These are phyloP conservation scores for Raphanus raphanistrum DNA, from an alignment of 345 rosid species.

Conservation along the genomic window DNA sequence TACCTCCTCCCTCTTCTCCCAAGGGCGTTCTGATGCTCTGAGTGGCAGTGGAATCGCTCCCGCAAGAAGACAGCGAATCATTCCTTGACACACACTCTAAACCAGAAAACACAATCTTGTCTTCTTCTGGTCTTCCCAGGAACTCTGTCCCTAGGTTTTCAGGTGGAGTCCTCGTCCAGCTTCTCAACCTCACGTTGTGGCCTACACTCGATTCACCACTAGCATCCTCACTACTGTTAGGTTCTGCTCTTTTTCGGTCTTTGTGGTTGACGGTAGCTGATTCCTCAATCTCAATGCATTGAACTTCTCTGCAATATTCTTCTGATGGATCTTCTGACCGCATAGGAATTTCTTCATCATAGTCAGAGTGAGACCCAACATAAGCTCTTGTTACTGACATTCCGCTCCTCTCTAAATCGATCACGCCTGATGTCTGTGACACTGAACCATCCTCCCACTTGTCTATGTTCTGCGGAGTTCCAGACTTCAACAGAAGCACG, in stretches of 20 bases:
- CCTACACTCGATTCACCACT: constrained; percentile 18
- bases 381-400: constrained; percentile 41
- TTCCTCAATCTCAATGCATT: constrained; percentile 67
- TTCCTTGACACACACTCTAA: constrained; percentile 61
- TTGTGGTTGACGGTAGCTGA: constrained; percentile 38
- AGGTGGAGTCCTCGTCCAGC: constrained; percentile 53
- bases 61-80: constrained; percentile 76
- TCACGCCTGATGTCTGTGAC: constrained; percentile 60
- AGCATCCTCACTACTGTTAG: not conserved
- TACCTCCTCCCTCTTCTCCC: constrained; percentile 59
- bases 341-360: constrained; percentile 39
- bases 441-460: constrained; percentile 75
- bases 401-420: not conserved
- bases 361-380: constrained; percentile 40
- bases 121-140: constrained; percentile 60
- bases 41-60: constrained; percentile 52
- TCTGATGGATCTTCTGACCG: constrained; percentile 51
- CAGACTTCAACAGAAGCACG: constrained; percentile 28
- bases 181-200: not conserved
- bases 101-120: constrained; percentile 40
- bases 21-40: constrained; percentile 23
- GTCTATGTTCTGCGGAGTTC: constrained; percentile 37
- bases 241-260: constrained; percentile 37
- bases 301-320: constrained; percentile 88
- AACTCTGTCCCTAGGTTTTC: constrained; percentile 47